Evolutionary conservation across 1,139 yeast species (phyloP).

Genomic region (Geotrichum histeridarum): DNA sequence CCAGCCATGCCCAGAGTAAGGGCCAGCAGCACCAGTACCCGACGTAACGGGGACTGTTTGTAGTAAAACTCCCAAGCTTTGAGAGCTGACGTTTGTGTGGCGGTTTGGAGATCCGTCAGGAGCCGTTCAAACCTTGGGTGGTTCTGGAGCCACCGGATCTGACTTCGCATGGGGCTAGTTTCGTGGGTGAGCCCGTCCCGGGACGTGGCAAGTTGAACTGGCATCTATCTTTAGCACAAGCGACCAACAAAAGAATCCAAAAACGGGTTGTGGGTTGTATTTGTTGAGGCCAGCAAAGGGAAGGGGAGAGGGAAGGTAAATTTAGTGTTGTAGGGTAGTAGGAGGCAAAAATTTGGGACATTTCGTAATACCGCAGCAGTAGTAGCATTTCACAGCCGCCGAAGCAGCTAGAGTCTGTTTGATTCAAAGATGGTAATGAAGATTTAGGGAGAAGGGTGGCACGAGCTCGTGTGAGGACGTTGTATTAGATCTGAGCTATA

Average conservation of each 20-base stretch:
- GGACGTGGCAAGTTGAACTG: slow-evolving; percentile 7
- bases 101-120: background rate
- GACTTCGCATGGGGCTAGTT: background rate
- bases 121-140: slow-evolving; percentile 4
- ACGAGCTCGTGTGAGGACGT: too few relatives aligned
- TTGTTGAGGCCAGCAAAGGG: too few relatives aligned
- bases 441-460: too few relatives aligned
- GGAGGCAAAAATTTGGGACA: too few relatives aligned
- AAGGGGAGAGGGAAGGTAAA: too few relatives aligned
- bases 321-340: too few relatives aligned
- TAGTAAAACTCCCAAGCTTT: slow-evolving; percentile 5
- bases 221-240: slow-evolving; percentile 2
- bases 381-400: too few relatives aligned
- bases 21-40: slow-evolving; percentile 13
- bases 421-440: too few relatives aligned
- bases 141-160: slow-evolving; percentile 1
- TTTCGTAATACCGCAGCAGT: too few relatives aligned
- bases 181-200: slow-evolving; percentile 5
- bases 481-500: too few relatives aligned
- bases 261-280: background rate
- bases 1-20: slow-evolving; percentile 26
- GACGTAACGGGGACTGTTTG: background rate
- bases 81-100: background rate
- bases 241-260: background rate
- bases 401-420: too few relatives aligned